Base-by-base conservation (phyloP, 139 green algal species). In the Chlorella vulgaris region DNA sequence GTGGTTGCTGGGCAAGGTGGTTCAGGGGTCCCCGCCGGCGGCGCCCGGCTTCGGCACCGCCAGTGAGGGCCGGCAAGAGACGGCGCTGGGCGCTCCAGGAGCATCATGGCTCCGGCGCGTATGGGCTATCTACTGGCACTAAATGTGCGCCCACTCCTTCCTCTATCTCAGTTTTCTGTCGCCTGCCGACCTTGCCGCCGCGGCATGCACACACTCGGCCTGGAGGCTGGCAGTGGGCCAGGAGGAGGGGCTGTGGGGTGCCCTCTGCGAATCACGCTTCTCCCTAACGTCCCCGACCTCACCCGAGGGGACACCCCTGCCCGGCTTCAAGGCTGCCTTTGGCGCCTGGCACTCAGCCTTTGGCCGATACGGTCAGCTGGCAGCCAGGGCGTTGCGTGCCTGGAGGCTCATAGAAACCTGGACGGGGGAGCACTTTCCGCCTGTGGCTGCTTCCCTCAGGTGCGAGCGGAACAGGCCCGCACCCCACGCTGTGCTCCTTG, bases 171-270 rank as follows among this genome's bases (percentile, higher is more conserved):
- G 74, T 40, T 28, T 50, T n/a, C 39, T 81, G 39, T 1, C 31
- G 18, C 76, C 76, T 5, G 35, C 29, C 0, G 60, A 82, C 39
- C 62, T 82, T 31, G 76, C 62, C 4, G 43, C 76, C 2, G 76
- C 36, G 21, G 65, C 60, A 7, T 82, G 76, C 76, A 71, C 63
- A 10, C 76, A 82, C 33, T 26, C 42, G 0, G 47, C 31, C 28
- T 85, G 80, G 80, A 55, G 63, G 29, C 15, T 69, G 21, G 43
- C 47, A 2, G 38, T 81, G 2, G 28, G 7, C 1, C n/a, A 36
- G n/a, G 80, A 85, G 53, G 80, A 85, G 39, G 31, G 28, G 4
- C 42, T 85, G 40, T 85, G 80, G 80, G 69, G 53, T 2, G 26
- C 38, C 1, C 35, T 66, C 2, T 85, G 73, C 28, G 53, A 55